Evolutionary conservation across 2,329 filamentous ascomycete genomes (phyloP).

Genomic region (Pestalotiopsis sp.): DNA sequence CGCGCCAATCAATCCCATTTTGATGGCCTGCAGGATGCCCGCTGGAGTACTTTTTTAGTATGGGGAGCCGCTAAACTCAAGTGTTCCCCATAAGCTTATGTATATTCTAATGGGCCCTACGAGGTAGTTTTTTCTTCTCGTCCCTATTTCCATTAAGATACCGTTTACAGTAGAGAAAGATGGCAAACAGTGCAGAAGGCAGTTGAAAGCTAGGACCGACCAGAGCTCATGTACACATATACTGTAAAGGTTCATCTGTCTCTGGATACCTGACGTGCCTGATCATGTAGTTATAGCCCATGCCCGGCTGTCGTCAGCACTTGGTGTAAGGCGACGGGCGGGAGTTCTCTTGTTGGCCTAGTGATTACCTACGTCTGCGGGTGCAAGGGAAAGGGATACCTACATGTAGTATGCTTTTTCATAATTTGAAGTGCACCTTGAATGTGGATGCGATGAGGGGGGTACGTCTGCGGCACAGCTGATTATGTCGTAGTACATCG

Average conservation of each 20-base stretch:
- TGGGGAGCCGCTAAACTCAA: neutral
- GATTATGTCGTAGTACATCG: neutral
- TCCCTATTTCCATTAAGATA: neutral
- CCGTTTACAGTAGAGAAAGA: neutral
- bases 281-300: neutral
- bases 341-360: constrained; percentile 7
- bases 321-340: neutral
- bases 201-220: too few species aligned
- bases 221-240: too few species aligned
- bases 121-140: neutral
- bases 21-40: neutral
- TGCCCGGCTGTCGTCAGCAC: neutral
- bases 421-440: neutral
- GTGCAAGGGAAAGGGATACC: neutral
- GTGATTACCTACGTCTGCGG: neutral
- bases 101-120: neutral
- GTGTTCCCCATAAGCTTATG: neutral
- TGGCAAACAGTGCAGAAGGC: neutral
- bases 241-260: too few species aligned
- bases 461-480: neutral
- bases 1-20: neutral
- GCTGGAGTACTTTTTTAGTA: neutral
- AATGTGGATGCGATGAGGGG: neutral
- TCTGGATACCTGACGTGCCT: too few species aligned
- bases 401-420: neutral